Conservation (phyloP, 371 early-diverging fungal species). For the Blakeslea trispora region DNA sequence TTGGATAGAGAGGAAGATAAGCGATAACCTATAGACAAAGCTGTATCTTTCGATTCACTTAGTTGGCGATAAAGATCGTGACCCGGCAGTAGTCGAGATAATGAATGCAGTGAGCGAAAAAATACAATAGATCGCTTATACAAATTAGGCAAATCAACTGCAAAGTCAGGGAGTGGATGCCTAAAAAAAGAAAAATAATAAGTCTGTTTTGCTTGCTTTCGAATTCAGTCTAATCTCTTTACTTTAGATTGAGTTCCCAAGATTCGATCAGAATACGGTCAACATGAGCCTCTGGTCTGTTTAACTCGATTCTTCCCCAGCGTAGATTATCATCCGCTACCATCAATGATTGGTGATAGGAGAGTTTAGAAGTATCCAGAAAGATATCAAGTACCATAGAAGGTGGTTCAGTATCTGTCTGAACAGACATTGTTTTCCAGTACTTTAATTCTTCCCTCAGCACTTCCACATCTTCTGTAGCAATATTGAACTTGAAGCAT, state of each 20-base stretch:
- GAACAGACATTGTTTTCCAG: slow-evolving; percentile 63
- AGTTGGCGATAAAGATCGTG: slow-evolving; percentile 61
- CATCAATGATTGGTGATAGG: slow-evolving; percentile 21
- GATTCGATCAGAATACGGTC: slow-evolving; percentile 71
- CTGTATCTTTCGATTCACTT: slow-evolving; percentile 38
- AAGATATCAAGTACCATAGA: slow-evolving; percentile 78
- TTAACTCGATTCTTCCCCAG: slow-evolving; percentile 22
- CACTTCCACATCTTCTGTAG: slow-evolving; percentile 72
- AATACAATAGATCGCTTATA: slow-evolving; percentile 90
- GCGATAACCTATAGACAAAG: slow-evolving; percentile 68
- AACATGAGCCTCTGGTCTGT: slow-evolving; percentile 14
- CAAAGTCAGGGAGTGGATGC: slow-evolving; percentile 52
- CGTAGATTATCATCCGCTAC: slow-evolving; percentile 29
- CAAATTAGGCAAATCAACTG: slow-evolving; percentile 77
- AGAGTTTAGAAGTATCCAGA: slow-evolving; percentile 63
- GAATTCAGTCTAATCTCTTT: too few species aligned
- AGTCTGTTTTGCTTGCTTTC: too few species aligned
- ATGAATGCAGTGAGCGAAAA: slow-evolving; percentile 81
- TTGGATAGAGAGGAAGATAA: slow-evolving; percentile 46
- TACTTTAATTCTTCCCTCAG: slow-evolving; percentile 71
- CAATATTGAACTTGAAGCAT: slow-evolving; percentile 75
- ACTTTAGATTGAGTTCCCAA: slow-evolving; percentile 79
- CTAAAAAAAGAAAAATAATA: too few species aligned
- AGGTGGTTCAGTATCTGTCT: slow-evolving; percentile 42
- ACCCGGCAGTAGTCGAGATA: slow-evolving; percentile 76